Base-by-base conservation (phyloP, 2,329 filamentous ascomycete species). In the Scopulariopsis brevicaulis region DNA sequence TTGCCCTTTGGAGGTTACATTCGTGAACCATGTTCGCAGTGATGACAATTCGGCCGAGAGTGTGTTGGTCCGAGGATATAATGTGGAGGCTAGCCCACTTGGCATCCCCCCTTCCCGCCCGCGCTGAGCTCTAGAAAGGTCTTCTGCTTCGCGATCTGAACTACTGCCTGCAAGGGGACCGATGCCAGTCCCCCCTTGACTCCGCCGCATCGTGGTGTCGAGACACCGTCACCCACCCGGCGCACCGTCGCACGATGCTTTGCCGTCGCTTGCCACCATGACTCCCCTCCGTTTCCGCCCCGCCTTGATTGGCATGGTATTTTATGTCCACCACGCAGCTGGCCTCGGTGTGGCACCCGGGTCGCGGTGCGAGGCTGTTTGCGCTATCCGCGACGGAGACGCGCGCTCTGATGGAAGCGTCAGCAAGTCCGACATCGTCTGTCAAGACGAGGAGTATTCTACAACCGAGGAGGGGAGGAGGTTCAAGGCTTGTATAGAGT, bases 261-360 rank as follows among this genome's bases (percentile, higher is more conserved):
- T 11, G 15, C 2, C 46, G 18, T n/a, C 15, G 54, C 37, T n/a
- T 11, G 6, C 18, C 18, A 22, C 25, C 24, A 56, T 56, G 43
- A 46, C 24, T 32, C 20, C 28, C 15, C 18, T 11, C 15, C 24
- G n/a, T 18, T 2, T 20, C n/a, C 28, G 14, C 24, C 28, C 20
- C 3, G 46, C 46, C 20, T 11, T 24, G 5, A 22, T 24, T 14
- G 46, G 46, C 46, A n/a, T 50, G 20, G 46, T 8, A 6, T 22
- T 50, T 22, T 22, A 48, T 20, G 20, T 20, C 22, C 11, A 14
- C 20, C 11, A 24, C 46, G 55, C 53, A 2, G 10, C 53, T 11
- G 72, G 71, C 2, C 67, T 81, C 3, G 69, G 77, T 55, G 74
- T 81, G 2, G 74, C 77, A 1, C 76, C 79, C 0, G 75, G 75